Evolutionary conservation across 2,329 filamentous ascomycete genomes (phyloP), one percentile per base, ranked within the genome.

Genomic region (Aspergillus sp.): DNA sequence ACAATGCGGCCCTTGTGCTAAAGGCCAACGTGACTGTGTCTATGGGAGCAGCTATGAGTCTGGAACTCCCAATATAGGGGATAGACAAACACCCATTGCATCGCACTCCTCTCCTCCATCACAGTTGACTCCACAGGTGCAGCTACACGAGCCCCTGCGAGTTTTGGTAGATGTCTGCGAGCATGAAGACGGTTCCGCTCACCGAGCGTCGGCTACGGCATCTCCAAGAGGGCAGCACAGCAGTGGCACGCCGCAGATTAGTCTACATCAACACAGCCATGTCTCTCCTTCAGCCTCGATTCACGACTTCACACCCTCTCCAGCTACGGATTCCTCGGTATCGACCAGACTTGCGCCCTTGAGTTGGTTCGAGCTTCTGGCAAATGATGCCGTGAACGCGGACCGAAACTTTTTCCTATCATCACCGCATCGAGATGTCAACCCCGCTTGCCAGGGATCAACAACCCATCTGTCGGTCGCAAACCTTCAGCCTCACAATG

Each of bases 281-380:
- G 36, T 45, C n/a, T 51, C 45, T 4, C 59, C 47, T 30, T 64
- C 39, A n/a, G 39, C 21, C 1, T 61, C 63, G 0, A 53, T 54
- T 7, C 58, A 60, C 32, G 61, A 61, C 7, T 64, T 63, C 48
- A 60, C 62, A 4, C 58, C 63, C 5, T 71, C 70, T 13, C 68
- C 68, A n/a, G 68, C 63, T 7, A 76, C 76, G 2, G 66, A 76
- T 6, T 76, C 75, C 12, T 75, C 74, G n/a, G 71, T 55, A 8
- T 66, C 67, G 1, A 63, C 75, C 13, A 77, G 80, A 48, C 73
- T 76, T 13, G 80, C 79, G n/a, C 79, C 80, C 5, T 67, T 81
- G 53, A 76, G 79, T 62, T 83, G 80, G 78, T 82, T 82, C 62
- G 80, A 81, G 51, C 68, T 82, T 2, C 49, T 70, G 25, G 67